Evolutionary conservation across 2,329 filamentous ascomycete genomes (phyloP), one percentile per base, ranked within the genome.

Genomic region (Colletotrichum sp.): DNA sequence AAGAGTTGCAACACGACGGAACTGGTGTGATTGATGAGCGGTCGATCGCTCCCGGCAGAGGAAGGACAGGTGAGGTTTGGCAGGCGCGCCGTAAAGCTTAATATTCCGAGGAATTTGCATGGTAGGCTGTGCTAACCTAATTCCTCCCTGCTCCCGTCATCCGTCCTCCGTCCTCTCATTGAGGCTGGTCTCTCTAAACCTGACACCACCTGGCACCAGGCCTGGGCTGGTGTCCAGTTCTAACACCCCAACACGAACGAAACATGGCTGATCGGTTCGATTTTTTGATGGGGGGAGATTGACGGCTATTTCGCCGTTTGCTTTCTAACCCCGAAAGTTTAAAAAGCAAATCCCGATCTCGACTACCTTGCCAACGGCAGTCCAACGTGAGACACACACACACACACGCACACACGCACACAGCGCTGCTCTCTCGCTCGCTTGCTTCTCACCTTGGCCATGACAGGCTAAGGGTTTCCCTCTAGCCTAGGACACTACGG

Each of bases 301-400:
- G 67, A 64, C 66, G 48, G 32, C 34, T 38, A 30, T 61, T 32
- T 72, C 16, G 61, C 68, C 36, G 48, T 55, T 72, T 75, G 18
- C 68, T 75, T 72, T 55, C 43, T 67, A 72, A 61, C 21, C 67
- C 68, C 68, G 71, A 75, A 75, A 28, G 61, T 63, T 72, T 61
- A 71, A 71, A 65, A 72, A 48, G 34, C 52, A 67, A 72, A 75
- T 75, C 61, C 68, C 72, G 72, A 71, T 38, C 16, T 24, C 28
- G 60, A 12, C n/a, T 32, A 57, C 66, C 38, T 34, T 55, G 64
- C 57, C 60, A 52, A 60, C 67, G 32, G 67, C 34, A 65, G 60
- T 48, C 18, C 30, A 12, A 72, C 28, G 38, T 63, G 67, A 75
- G 61, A 75, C 67, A 66, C 21, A n/a, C 38, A n/a, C 16, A 43